Evolutionary conservation across 495 filamentous ascomycete genomes (phyloP).

Genomic region (Amphirosellinia nigrospora): DNA sequence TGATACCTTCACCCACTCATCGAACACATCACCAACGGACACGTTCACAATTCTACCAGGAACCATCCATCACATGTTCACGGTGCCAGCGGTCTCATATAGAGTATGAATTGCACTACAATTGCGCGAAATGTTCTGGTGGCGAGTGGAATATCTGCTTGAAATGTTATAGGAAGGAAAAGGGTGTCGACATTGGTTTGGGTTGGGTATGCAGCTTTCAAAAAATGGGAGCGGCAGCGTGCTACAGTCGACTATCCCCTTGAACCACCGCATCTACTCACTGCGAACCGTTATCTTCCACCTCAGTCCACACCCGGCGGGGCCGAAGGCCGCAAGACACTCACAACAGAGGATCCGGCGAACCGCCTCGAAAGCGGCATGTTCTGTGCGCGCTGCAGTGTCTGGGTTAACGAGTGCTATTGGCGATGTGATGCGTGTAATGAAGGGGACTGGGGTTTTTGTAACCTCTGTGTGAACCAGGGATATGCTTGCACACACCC

Average conservation of each 20-base stretch:
- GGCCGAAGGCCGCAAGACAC: slow-evolving; percentile 54
- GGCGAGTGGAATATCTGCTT: slow-evolving; percentile 79
- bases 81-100: slow-evolving; percentile 70
- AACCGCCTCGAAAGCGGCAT: slow-evolving; percentile 75
- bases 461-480: slow-evolving; percentile 78
- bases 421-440: slow-evolving; percentile 87
- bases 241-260: slow-evolving; percentile 35
- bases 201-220: slow-evolving; percentile 68
- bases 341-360: slow-evolving; percentile 69
- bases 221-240: slow-evolving; percentile 57
- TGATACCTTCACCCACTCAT: slow-evolving; percentile 36
- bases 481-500: slow-evolving; percentile 78
- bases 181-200: slow-evolving; percentile 80
- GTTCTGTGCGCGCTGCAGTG: slow-evolving; percentile 79
- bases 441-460: slow-evolving; percentile 92
- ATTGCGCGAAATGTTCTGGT: slow-evolving; percentile 70
- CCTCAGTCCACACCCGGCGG: slow-evolving; percentile 54
- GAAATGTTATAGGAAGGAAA: slow-evolving; percentile 75
- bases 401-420: slow-evolving; percentile 75
- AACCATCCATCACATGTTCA: slow-evolving; percentile 75
- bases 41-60: slow-evolving; percentile 59
- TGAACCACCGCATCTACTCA: slow-evolving; percentile 69
- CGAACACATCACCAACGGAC: slow-evolving; percentile 36
- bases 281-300: slow-evolving; percentile 68
- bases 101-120: slow-evolving; percentile 82